These are phyloP conservation scores for Corinectria fuckeliana DNA, from an alignment of 2,329 filamentous ascomycete genomes.

Conservation along the genomic window DNA sequence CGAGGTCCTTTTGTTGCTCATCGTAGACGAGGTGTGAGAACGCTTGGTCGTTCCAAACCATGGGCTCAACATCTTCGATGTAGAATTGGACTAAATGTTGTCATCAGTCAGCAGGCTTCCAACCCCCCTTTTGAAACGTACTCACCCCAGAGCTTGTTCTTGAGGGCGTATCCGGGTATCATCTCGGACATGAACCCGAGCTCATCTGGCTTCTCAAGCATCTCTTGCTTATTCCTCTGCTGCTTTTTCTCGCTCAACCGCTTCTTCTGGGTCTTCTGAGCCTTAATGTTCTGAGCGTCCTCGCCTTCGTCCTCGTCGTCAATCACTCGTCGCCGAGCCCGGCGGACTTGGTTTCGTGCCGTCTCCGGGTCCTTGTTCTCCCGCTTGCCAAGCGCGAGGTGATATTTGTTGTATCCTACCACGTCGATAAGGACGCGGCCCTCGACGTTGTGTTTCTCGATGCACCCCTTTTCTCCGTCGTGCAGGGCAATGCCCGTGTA, in stretches of 20 bases:
- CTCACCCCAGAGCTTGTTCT: conserved; percentile 54
- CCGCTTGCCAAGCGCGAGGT: conserved; percentile 44
- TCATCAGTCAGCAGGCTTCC: conserved; percentile 6
- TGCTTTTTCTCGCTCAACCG: conserved; percentile 45
- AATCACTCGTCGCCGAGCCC: neutral
- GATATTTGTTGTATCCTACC: conserved; percentile 51
- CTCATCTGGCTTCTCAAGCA: conserved; percentile 47
- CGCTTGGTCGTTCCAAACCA: conserved; percentile 53
- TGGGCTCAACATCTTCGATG: conserved; percentile 49
- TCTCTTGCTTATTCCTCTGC: conserved; percentile 46
- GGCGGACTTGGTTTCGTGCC: conserved; percentile 29
- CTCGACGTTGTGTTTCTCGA: conserved; percentile 48
- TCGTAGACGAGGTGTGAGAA: conserved; percentile 56
- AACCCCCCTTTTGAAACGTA: neutral
- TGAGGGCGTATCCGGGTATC: conserved; percentile 53
- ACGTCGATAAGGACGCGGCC: conserved; percentile 50
- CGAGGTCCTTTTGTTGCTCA: conserved; percentile 54
- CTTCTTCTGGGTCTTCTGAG: conserved; percentile 23
- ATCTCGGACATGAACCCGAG: conserved; percentile 51
- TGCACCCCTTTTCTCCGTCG: conserved; percentile 11
- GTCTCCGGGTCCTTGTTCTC: conserved; percentile 43
- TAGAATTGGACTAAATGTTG: conserved; percentile 41
- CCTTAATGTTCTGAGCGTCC: conserved; percentile 8
- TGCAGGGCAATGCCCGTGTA: conserved; percentile 51
- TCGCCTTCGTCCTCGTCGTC: neutral